These are phyloP conservation scores for Lactarius tabidus DNA, from an alignment of 768 basidiomycete genomes.

Conservation along the genomic window DNA sequence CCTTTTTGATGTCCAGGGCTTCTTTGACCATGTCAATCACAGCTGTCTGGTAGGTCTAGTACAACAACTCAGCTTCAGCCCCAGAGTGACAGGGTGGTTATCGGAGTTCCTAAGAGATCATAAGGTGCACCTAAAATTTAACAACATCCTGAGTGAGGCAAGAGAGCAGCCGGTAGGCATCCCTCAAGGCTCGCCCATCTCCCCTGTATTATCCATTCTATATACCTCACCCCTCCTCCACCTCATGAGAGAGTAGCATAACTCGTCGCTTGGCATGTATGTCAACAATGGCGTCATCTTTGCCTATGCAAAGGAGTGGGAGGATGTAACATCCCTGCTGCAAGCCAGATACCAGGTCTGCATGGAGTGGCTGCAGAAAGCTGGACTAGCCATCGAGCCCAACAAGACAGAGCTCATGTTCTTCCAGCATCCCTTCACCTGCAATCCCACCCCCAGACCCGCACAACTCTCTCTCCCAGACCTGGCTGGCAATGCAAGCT, in stretches of 20 bases:
- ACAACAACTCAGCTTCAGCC: too few relatives aligned
- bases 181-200: not conserved
- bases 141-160: not conserved
- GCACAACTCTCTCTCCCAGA: not conserved
- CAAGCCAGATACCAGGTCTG: not conserved
- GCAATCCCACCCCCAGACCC: too few relatives aligned
- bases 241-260: not conserved
- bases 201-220: not conserved
- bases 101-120: not conserved
- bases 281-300: not conserved
- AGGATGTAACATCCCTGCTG: too few relatives aligned
- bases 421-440: not conserved
- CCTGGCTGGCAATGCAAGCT: not conserved
- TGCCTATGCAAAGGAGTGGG: not conserved
- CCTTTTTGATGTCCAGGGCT: constrained; percentile 34
- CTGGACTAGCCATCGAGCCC: not conserved
- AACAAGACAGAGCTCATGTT: not conserved
- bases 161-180: not conserved
- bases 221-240: not conserved
- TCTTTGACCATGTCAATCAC: constrained; percentile 26
- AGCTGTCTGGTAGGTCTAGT: too few relatives aligned
- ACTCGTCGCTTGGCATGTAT: not conserved
- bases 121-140: not conserved
- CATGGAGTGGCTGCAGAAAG: not conserved
- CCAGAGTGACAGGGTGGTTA: too few relatives aligned